These are phyloP conservation scores for Talaromyces sp. DNA, from an alignment of 2,329 filamentous ascomycete genomes.

Conservation along the genomic window DNA sequence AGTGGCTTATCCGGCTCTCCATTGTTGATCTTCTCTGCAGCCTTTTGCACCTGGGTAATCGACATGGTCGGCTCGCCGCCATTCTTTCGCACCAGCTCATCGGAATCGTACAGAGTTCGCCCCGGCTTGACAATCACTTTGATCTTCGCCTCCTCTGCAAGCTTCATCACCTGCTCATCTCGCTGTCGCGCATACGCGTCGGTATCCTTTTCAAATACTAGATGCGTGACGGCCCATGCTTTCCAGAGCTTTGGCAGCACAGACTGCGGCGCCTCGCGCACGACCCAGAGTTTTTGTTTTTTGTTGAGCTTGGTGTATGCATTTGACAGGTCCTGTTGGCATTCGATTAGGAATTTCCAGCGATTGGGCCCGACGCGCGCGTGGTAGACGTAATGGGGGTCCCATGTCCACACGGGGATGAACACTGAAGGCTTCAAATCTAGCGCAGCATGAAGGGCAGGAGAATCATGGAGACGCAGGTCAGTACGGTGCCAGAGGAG, in stretches of 20 bases:
- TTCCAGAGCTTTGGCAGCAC: slow-evolving; percentile 67
- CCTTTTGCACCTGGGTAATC: slow-evolving; percentile 59
- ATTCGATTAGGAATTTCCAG: slow-evolving; percentile 72
- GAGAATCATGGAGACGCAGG: slow-evolving; percentile 70
- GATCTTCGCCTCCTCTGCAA: slow-evolving; percentile 62
- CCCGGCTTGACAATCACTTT: slow-evolving; percentile 60
- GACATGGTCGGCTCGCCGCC: slow-evolving; percentile 69
- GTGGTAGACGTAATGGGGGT: slow-evolving; percentile 72
- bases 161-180: slow-evolving; percentile 52
- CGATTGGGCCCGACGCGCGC: slow-evolving; percentile 65
- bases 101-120: slow-evolving; percentile 67
- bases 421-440: slow-evolving; percentile 62
- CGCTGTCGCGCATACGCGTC: slow-evolving; percentile 64
- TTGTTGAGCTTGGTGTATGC: slow-evolving; percentile 64
- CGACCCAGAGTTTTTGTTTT: slow-evolving; percentile 64
- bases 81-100: slow-evolving; percentile 61
- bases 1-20: slow-evolving; percentile 58
- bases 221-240: slow-evolving; percentile 66
- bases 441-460: slow-evolving; percentile 64
- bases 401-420: slow-evolving; percentile 75
- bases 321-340: slow-evolving; percentile 62
- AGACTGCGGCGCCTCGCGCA: slow-evolving; percentile 67
- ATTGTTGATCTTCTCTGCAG: slow-evolving; percentile 51
- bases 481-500: slow-evolving; percentile 78
- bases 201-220: slow-evolving; percentile 75